phyloP scores from a whole-genome alignment of 495 filamentous ascomycete species.

The Rhizodiscina lignyota region DNA sequence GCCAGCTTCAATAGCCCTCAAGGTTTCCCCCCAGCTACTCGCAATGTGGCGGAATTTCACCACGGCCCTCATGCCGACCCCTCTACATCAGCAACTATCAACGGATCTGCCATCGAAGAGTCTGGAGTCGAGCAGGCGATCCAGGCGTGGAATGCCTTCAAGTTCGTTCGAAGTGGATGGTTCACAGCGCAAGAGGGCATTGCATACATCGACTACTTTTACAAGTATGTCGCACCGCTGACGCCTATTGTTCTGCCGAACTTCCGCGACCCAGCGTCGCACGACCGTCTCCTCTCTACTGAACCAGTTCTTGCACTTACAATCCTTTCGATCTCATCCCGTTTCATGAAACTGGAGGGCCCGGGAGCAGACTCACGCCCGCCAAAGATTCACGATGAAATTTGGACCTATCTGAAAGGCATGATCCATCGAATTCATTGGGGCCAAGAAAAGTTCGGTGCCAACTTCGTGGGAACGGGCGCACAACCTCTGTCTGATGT shows the following conservation, averaged over 20 bases:
- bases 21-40: constrained; percentile 1
- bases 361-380: constrained; percentile 69
- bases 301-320: constrained; percentile 87
- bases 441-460: constrained; percentile 88
- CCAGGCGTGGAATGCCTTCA: constrained; percentile 72
- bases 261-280: constrained; percentile 55
- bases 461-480: constrained; percentile 64
- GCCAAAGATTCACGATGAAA: constrained; percentile 81
- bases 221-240: constrained; percentile 71
- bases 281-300: constrained; percentile 62
- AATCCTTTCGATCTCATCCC: constrained; percentile 75
- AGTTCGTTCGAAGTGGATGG: constrained; percentile 92
- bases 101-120: no score
- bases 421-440: constrained; percentile 91
- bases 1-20: constrained; percentile 16
- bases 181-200: constrained; percentile 87
- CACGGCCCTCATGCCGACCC: background rate
- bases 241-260: constrained; percentile 83
- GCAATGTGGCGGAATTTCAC: constrained; percentile 6
- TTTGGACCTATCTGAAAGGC: constrained; percentile 87
- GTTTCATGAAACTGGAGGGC: constrained; percentile 64
- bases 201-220: constrained; percentile 88
- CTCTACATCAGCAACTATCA: no score
- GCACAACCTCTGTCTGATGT: constrained; percentile 27
- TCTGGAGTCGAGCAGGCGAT: constrained; percentile 37